A percentile compares a stretch with the other conserved stretches of the same genome.
phyloP scores from a whole-genome alignment of 352 stramenopile genomes.

The Pythium rhizo-oryzae region DNA sequence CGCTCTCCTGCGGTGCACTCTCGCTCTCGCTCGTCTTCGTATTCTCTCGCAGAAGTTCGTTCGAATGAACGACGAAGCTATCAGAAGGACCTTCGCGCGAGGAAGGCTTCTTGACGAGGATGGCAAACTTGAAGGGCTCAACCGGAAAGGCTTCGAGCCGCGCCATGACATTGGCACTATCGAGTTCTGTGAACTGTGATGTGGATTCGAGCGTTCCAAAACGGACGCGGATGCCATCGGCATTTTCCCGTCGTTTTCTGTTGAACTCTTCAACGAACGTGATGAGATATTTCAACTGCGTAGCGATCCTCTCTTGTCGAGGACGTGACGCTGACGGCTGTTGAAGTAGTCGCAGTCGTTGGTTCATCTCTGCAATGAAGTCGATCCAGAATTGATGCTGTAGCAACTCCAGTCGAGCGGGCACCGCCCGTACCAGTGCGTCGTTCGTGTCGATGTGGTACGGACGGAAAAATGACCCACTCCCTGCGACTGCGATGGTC shows the following conservation, averaged over 20 bases:
- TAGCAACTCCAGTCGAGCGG: conserved; percentile 63
- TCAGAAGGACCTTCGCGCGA: conserved; percentile 2
- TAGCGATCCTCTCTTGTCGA: conserved; percentile 36
- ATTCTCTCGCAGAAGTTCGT: background rate
- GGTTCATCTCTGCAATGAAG: conserved; percentile 76
- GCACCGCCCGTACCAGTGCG: conserved; percentile 73
- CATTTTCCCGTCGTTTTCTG: conserved; percentile 41
- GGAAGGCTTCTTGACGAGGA: conserved; percentile 45
- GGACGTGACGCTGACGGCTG: conserved; percentile 46
- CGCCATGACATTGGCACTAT: conserved; percentile 1
- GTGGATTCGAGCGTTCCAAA: conserved; percentile 58
- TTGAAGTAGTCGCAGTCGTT: conserved; percentile 62
- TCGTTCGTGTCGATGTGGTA: conserved; percentile 88
- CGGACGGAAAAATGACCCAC: conserved; percentile 79
- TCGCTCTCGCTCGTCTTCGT: background rate
- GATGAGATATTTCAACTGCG: conserved; percentile 45
- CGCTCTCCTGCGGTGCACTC: background rate
- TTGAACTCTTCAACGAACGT: conserved; percentile 64
- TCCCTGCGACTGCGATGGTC: conserved; percentile 68
- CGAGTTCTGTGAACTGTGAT: conserved; percentile 9
- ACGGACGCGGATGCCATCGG: conserved; percentile 49
- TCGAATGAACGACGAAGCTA: background rate
- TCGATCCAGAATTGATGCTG: conserved; percentile 87
- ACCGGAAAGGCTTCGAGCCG: conserved; percentile 34
- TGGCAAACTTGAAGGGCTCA: conserved; percentile 68